A percentile compares a stretch with the other conserved stretches of the same genome.
Evolutionary conservation across 768 basidiomycete species (phyloP).

Genomic region (Russula emetica): DNA sequence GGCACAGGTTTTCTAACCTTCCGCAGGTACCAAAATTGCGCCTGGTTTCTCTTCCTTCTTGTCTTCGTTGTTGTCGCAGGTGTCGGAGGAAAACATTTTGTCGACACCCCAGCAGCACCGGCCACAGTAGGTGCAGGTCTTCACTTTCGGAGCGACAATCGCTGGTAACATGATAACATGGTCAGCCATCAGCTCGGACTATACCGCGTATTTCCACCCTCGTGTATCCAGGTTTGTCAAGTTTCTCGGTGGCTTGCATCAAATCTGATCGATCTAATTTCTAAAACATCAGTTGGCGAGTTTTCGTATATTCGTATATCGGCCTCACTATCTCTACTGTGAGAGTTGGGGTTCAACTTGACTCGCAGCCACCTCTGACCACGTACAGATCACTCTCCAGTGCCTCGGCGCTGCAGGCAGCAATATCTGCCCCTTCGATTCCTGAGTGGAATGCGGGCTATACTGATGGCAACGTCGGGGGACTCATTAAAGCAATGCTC

Average conservation of each 20-base stretch:
- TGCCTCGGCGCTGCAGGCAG: slow-evolving; percentile 68
- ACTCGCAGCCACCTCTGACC: slow-evolving; percentile 20
- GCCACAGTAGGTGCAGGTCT: slow-evolving; percentile 50
- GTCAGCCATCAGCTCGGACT: slow-evolving; percentile 62
- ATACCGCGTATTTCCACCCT: slow-evolving; percentile 63
- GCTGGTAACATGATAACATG: slow-evolving; percentile 72
- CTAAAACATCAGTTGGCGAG: slow-evolving; percentile 42
- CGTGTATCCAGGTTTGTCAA: slow-evolving; percentile 50
- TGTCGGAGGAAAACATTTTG: slow-evolving; percentile 67
- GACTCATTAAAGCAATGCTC: slow-evolving; percentile 58
- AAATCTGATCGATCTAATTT: neutral
- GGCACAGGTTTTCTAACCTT: neutral
- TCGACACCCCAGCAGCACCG: slow-evolving; percentile 45
- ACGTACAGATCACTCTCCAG: slow-evolving; percentile 38
- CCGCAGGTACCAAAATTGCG: slow-evolving; percentile 63
- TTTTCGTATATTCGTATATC: slow-evolving; percentile 61
- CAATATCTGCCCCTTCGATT: slow-evolving; percentile 50
- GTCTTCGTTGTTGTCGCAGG: slow-evolving; percentile 68
- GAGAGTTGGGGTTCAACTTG: slow-evolving; percentile 28
- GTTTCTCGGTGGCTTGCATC: neutral
- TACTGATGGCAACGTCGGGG: slow-evolving; percentile 52
- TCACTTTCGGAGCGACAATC: slow-evolving; percentile 65
- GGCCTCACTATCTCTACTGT: slow-evolving; percentile 62
- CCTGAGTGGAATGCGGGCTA: slow-evolving; percentile 56
- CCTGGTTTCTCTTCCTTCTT: slow-evolving; percentile 76